Evolutionary conservation across 768 basidiomycete genomes (phyloP).

Genomic region (Harrya chromipes): DNA sequence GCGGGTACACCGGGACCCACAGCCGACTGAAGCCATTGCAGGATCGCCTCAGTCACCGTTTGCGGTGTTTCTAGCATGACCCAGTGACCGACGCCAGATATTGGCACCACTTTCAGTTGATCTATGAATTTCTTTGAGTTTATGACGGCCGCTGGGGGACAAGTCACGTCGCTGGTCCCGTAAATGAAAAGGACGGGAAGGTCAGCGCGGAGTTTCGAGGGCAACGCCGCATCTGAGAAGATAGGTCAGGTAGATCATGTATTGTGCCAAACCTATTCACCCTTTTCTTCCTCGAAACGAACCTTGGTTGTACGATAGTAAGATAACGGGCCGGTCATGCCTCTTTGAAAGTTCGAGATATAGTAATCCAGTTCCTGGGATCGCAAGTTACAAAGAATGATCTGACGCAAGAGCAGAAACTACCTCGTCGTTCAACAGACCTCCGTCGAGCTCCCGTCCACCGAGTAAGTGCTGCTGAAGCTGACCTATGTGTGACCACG

Average conservation of each 20-base stretch:
- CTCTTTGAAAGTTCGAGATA: constrained; percentile 40
- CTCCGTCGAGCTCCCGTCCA: constrained; percentile 4
- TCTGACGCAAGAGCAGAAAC: not conserved
- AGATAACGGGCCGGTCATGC: constrained; percentile 70
- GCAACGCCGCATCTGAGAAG: constrained; percentile 41
- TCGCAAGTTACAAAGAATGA: constrained; percentile 3
- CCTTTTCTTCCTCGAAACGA: constrained; percentile 65
- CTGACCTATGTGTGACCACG: not conserved
- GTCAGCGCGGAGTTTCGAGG: constrained; percentile 40
- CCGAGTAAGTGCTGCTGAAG: constrained; percentile 9
- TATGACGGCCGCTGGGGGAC: constrained; percentile 38
- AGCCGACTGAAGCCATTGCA: constrained; percentile 40
- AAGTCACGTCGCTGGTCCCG: constrained; percentile 54
- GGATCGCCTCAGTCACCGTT: constrained; percentile 47
- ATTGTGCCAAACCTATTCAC: constrained; percentile 14
- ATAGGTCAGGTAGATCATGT: not conserved
- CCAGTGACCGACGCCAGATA: constrained; percentile 67
- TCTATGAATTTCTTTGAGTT: constrained; percentile 50
- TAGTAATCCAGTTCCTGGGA: constrained; percentile 58
- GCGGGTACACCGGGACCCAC: not conserved
- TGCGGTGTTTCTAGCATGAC: constrained; percentile 61
- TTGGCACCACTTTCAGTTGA: constrained; percentile 45
- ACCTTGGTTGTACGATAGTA: constrained; percentile 65
- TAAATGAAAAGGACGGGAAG: constrained; percentile 62
- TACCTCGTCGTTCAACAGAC: constrained; percentile 22